Conservation (phyloP, 228 moss, liverwort and hornwort genomes). For the Sphagnum magellanicum region DNA sequence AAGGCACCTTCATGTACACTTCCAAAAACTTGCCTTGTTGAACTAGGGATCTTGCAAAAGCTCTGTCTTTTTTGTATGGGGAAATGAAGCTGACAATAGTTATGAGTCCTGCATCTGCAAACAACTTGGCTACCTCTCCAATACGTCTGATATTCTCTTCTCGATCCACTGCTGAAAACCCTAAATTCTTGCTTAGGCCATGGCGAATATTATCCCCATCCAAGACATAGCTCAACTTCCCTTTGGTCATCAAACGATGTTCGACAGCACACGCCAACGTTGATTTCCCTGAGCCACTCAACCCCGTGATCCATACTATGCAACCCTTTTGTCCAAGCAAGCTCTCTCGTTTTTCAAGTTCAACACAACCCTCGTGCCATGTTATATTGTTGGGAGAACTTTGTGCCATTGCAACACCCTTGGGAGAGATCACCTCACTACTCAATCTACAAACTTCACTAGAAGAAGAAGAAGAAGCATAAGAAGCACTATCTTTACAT, state of each 20-base stretch:
- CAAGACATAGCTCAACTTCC: constrained; percentile 34
- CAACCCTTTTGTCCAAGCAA: constrained; percentile 5
- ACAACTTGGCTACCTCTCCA: constrained; percentile 53
- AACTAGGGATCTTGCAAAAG: constrained; percentile 16
- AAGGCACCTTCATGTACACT: constrained; percentile 26
- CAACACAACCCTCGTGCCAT: neutral
- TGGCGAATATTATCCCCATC: constrained; percentile 55
- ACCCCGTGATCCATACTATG: constrained; percentile 46
- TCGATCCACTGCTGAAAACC: constrained; percentile 51
- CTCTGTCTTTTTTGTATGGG: constrained; percentile 21
- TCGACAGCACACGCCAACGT: constrained; percentile 44
- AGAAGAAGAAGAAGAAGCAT: no score
- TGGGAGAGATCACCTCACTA: no score
- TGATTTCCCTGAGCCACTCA: constrained; percentile 54
- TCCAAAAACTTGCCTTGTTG: constrained; percentile 15
- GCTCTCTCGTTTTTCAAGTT: neutral
- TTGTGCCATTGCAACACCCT: no score
- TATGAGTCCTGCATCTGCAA: constrained; percentile 25
- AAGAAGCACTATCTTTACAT: no score
- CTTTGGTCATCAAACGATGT: constrained; percentile 25
- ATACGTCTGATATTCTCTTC: constrained; percentile 71
- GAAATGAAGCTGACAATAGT: constrained; percentile 29
- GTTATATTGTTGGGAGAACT: neutral
- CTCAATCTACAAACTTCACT: no score
- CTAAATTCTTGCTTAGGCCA: constrained; percentile 48